Evolutionary conservation across 2,329 filamentous ascomycete genomes (phyloP).

Genomic region (Botrytis medusae): DNA sequence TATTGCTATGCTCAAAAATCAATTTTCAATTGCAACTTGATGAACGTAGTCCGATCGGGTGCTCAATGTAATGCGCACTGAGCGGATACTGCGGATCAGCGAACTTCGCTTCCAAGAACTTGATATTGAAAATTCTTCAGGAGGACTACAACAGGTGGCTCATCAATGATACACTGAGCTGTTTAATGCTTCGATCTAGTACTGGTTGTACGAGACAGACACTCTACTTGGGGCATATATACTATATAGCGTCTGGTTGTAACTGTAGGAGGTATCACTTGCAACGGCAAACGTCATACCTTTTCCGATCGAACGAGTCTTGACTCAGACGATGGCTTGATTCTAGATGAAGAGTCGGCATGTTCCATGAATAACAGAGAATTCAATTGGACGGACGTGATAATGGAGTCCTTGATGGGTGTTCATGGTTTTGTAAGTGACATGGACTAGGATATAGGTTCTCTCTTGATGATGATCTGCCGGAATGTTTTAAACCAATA

Average conservation of each 20-base stretch:
- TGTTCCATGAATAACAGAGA: background rate
- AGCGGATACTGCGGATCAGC: background rate
- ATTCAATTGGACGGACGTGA: background rate
- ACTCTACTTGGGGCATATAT: background rate
- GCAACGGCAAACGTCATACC: background rate
- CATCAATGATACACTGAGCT: background rate
- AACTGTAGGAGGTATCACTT: background rate
- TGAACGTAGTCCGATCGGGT: background rate
- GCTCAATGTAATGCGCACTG: background rate
- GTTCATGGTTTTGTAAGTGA: background rate
- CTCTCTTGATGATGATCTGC: slow-evolving; percentile 9
- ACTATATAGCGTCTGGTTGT: background rate
- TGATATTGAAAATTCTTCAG: background rate
- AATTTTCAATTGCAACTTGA: background rate
- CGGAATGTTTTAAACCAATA: background rate
- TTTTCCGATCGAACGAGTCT: background rate
- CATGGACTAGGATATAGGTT: background rate
- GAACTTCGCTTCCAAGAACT: background rate
- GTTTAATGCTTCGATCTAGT: background rate
- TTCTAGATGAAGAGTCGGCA: background rate
- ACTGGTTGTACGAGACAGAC: background rate
- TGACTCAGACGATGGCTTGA: background rate
- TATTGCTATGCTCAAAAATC: background rate
- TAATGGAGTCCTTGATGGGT: background rate
- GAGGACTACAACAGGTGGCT: slow-evolving; percentile 13